A percentile compares a stretch with the other conserved stretches of the same genome.
Conservation (phyloP, 2,329 filamentous ascomycete species). For the Metarhizium album region DNA sequence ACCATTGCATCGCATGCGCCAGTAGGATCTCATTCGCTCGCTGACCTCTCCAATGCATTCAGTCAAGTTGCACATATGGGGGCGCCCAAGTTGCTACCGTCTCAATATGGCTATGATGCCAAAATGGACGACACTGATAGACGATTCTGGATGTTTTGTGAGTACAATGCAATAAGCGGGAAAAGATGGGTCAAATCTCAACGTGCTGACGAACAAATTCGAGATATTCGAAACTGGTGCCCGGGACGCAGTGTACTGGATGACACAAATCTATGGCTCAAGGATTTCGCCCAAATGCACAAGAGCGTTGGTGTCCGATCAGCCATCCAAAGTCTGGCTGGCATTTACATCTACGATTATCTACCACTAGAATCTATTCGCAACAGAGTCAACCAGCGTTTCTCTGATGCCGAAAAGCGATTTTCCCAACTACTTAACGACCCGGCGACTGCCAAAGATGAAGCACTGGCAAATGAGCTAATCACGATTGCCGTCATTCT, state of each 20-base stretch:
- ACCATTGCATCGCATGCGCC: neutral
- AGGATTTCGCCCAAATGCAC: conserved; percentile 29
- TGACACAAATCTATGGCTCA: conserved; percentile 29
- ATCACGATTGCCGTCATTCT: conserved; percentile 27
- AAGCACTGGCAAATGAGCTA: conserved; percentile 19
- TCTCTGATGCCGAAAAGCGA: conserved; percentile 19
- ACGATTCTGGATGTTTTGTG: conserved; percentile 25
- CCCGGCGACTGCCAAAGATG: conserved; percentile 12
- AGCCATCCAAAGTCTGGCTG: conserved; percentile 30
- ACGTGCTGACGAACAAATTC: neutral
- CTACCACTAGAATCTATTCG: conserved; percentile 21
- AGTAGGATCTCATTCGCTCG: neutral
- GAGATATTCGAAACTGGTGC: conserved; percentile 30
- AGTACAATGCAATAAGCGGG: conserved; percentile 8
- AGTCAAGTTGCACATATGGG: conserved; percentile 4
- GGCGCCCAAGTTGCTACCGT: conserved; percentile 12
- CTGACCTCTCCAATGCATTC: neutral
- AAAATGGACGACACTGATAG: conserved; percentile 24
- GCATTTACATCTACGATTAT: conserved; percentile 31
- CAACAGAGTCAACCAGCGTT: conserved; percentile 22
- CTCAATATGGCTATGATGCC: conserved; percentile 20
- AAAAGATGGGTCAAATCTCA: neutral
- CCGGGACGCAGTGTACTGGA: conserved; percentile 27
- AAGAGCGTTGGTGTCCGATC: conserved; percentile 21
- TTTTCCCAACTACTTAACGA: conserved; percentile 19